Percentiles rank a stretch among this genome's conserved stretches.
phyloP scores from a whole-genome alignment of 495 filamentous ascomycete species.

The Podospora conica region DNA sequence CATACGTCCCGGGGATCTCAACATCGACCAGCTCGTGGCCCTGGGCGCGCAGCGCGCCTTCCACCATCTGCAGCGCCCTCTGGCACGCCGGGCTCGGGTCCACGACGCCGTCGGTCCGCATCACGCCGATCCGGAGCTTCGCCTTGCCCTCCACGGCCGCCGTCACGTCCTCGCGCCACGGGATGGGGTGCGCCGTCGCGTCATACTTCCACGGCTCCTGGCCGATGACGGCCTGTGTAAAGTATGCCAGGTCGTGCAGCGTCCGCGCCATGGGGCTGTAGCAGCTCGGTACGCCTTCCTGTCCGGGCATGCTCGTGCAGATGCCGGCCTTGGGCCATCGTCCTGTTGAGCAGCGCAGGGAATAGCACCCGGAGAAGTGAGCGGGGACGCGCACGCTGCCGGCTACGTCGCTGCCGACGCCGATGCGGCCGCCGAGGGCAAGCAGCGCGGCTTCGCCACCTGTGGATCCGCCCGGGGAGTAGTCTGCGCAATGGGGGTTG shows the following conservation, averaged over 20 bases:
- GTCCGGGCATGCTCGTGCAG: slow-evolving; percentile 84
- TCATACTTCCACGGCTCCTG: slow-evolving; percentile 96
- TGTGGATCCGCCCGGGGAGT: slow-evolving; percentile 87
- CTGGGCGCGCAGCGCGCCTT: slow-evolving; percentile 56
- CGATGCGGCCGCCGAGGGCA: slow-evolving; percentile 84
- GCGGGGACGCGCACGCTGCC: slow-evolving; percentile 86
- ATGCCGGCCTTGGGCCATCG: slow-evolving; percentile 87
- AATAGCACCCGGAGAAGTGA: slow-evolving; percentile 87
- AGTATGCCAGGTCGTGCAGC: slow-evolving; percentile 76
- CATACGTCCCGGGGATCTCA: slow-evolving; percentile 58
- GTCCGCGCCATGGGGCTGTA: slow-evolving; percentile 94
- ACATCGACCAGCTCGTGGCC: slow-evolving; percentile 78
- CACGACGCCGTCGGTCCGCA: slow-evolving; percentile 80
- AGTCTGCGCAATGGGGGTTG: slow-evolving; percentile 77
- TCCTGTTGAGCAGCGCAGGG: slow-evolving; percentile 86
- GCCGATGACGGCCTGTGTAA: slow-evolving; percentile 66
- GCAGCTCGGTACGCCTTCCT: slow-evolving; percentile 84
- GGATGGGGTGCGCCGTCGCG: slow-evolving; percentile 73
- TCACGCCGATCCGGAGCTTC: slow-evolving; percentile 66
- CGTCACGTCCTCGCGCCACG: slow-evolving; percentile 62
- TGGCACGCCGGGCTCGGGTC: slow-evolving; percentile 79
- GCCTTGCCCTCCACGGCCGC: slow-evolving; percentile 46
- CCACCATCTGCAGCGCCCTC: slow-evolving; percentile 66
- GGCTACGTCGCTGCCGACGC: slow-evolving; percentile 90
- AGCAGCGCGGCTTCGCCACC: slow-evolving; percentile 85